A percentile compares a stretch with the other conserved stretches of the same genome.
These are phyloP conservation scores for Inonotus hispidus DNA, from an alignment of 1,284 basidiomycete species.

Conservation along the genomic window DNA sequence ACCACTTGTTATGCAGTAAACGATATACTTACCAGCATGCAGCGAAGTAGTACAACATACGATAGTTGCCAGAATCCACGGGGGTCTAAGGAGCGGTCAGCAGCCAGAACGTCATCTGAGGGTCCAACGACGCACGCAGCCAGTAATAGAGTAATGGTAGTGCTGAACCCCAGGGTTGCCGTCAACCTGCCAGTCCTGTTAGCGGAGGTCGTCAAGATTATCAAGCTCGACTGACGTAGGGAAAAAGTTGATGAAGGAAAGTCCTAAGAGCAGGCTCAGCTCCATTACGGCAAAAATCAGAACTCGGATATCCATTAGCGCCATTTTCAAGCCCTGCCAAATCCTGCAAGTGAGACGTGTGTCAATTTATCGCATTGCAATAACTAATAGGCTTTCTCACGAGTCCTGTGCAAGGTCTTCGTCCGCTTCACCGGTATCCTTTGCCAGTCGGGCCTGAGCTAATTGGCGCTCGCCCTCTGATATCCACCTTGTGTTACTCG, in stretches of 20 bases:
- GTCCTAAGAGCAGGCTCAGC: constrained; percentile 24
- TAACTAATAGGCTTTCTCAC: constrained; percentile 18
- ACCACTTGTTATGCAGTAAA: neutral
- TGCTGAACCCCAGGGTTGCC: neutral
- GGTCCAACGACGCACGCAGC: constrained; percentile 28
- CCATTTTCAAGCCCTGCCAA: constrained; percentile 24
- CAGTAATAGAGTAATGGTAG: constrained; percentile 29
- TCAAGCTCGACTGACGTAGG: constrained; percentile 20
- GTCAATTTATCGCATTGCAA: too few species aligned
- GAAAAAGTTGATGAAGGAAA: constrained; percentile 37
- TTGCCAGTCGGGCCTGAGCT: constrained; percentile 39
- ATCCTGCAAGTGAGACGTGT: constrained; percentile 8
- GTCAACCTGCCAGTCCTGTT: neutral
- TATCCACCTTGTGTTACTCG: constrained; percentile 38
- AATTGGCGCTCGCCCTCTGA: constrained; percentile 34
- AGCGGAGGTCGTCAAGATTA: neutral
- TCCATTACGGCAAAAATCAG: constrained; percentile 28
- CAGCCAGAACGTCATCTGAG: neutral
- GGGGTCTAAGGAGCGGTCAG: constrained; percentile 20
- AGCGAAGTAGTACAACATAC: constrained; percentile 32
- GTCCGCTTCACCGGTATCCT: constrained; percentile 38
- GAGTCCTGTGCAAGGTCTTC: constrained; percentile 28
- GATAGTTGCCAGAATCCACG: constrained; percentile 26
- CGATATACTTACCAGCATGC: constrained; percentile 29
- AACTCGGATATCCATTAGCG: constrained; percentile 32